A percentile compares a stretch with the other conserved stretches of the same genome.
Evolutionary conservation across 768 basidiomycete genomes (phyloP).

Genomic region (Pleurotus citrinopileatus): DNA sequence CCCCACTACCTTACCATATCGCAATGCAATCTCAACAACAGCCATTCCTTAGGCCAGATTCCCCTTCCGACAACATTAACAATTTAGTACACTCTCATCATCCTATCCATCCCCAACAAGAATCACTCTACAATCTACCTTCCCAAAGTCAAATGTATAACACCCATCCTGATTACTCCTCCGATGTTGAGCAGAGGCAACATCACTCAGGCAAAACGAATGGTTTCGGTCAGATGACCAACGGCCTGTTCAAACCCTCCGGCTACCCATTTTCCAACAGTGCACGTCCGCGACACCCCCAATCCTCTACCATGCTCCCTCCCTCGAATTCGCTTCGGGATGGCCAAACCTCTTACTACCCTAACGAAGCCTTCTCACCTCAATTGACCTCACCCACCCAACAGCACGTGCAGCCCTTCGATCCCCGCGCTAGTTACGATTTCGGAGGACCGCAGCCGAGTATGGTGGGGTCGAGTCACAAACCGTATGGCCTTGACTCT

Average conservation of each 20-base stretch:
- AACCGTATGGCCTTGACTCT: constrained; percentile 28
- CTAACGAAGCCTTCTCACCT: constrained; percentile 32
- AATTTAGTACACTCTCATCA: constrained; percentile 28
- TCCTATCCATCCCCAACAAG: constrained; percentile 26
- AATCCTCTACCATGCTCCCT: constrained; percentile 28
- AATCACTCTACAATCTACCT: constrained; percentile 31
- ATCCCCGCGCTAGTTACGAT: constrained; percentile 34
- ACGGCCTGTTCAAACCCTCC: constrained; percentile 19
- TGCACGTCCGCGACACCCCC: constrained; percentile 39
- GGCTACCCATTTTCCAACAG: constrained; percentile 39
- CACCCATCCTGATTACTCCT: constrained; percentile 33
- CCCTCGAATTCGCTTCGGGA: constrained; percentile 36
- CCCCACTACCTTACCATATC: constrained; percentile 53
- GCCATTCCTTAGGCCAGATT: constrained; percentile 44
- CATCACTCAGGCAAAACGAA: constrained; percentile 32
- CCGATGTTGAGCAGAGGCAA: constrained; percentile 37
- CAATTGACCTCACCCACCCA: constrained; percentile 38
- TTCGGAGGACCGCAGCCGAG: constrained; percentile 25
- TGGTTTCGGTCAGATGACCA: constrained; percentile 27
- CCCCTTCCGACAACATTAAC: constrained; percentile 37
- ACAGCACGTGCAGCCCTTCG: constrained; percentile 33
- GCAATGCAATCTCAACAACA: constrained; percentile 43
- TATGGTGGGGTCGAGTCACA: constrained; percentile 24
- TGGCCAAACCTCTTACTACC: constrained; percentile 25
- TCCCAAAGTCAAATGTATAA: constrained; percentile 30